Evolutionary conservation across 352 stramenopile species (phyloP).

Genomic region (Pythium sp.): DNA sequence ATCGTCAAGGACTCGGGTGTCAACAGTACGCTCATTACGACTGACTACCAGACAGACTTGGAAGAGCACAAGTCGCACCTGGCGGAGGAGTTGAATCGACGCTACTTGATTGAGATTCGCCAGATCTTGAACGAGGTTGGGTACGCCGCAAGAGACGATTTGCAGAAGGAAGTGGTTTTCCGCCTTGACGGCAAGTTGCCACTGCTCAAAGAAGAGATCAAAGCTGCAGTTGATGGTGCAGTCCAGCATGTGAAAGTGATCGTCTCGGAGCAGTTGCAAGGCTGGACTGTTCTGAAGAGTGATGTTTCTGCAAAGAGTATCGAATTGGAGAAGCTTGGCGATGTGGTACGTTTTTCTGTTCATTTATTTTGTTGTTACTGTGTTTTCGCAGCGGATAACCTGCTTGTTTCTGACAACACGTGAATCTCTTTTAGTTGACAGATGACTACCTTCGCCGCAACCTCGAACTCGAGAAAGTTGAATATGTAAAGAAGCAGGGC

Average conservation of each 20-base stretch:
- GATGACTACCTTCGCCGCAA: conserved; percentile 74
- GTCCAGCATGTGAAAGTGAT: conserved; percentile 48
- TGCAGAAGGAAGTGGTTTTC: conserved; percentile 57
- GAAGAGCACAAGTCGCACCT: conserved; percentile 65
- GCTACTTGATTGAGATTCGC: conserved; percentile 75
- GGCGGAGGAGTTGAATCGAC: conserved; percentile 61
- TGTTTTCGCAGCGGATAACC: neutral
- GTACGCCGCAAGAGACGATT: conserved; percentile 55
- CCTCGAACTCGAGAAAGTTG: conserved; percentile 53
- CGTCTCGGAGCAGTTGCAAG: conserved; percentile 54
- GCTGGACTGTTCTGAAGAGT: conserved; percentile 68
- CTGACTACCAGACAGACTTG: conserved; percentile 51
- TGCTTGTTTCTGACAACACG: neutral
- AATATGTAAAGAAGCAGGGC: conserved; percentile 50
- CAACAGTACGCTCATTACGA: conserved; percentile 32
- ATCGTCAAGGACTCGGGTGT: conserved; percentile 24
- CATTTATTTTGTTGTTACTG: conserved; percentile 5
- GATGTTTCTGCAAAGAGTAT: conserved; percentile 60
- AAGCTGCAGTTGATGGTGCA: conserved; percentile 52
- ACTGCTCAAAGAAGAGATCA: conserved; percentile 61
- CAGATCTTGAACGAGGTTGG: conserved; percentile 73
- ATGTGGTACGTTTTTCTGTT: conserved; percentile 50
- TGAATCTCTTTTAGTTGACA: conserved; percentile 35
- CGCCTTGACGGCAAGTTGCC: conserved; percentile 71
- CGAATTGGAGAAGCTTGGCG: conserved; percentile 71